phyloP scores from a whole-genome alignment of 768 basidiomycete species.

The Pleurotus giganteus region DNA sequence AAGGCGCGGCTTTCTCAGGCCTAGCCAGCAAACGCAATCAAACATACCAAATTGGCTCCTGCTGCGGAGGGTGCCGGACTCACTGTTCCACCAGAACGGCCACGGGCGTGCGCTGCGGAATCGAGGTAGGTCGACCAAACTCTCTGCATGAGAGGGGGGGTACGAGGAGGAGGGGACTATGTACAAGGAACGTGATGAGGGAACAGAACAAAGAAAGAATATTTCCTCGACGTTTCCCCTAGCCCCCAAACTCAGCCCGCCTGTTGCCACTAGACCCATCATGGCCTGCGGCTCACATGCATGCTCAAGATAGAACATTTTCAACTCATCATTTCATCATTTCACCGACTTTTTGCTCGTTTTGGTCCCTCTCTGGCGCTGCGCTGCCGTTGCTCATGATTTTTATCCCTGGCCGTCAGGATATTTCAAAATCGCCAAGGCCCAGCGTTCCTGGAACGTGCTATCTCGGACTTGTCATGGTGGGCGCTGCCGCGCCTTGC shows the following conservation, averaged over 20 bases:
- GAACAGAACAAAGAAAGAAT: background rate
- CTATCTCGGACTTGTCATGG: no score
- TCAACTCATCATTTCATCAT: background rate
- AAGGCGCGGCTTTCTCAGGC: background rate
- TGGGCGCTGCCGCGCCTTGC: no score
- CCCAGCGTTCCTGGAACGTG: no score
- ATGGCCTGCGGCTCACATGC: background rate
- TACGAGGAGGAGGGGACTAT: background rate
- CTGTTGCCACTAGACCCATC: conserved; percentile 4
- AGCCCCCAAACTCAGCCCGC: background rate
- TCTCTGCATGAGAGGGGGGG: conserved; percentile 29
- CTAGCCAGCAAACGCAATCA: background rate
- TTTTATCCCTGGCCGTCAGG: no score
- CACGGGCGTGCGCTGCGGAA: conserved; percentile 14
- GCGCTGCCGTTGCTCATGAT: background rate
- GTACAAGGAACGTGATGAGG: background rate
- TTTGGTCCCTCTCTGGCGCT: background rate
- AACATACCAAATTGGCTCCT: background rate
- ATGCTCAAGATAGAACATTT: background rate
- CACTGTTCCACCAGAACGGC: conserved; percentile 11
- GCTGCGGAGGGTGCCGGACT: conserved; percentile 13
- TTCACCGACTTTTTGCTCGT: background rate
- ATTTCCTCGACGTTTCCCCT: conserved; percentile 3
- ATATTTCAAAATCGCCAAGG: no score
- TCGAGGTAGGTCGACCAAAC: conserved; percentile 43